These are phyloP conservation scores for Penicillium goetzii DNA, from an alignment of 495 filamentous ascomycete genomes.

Conservation along the genomic window DNA sequence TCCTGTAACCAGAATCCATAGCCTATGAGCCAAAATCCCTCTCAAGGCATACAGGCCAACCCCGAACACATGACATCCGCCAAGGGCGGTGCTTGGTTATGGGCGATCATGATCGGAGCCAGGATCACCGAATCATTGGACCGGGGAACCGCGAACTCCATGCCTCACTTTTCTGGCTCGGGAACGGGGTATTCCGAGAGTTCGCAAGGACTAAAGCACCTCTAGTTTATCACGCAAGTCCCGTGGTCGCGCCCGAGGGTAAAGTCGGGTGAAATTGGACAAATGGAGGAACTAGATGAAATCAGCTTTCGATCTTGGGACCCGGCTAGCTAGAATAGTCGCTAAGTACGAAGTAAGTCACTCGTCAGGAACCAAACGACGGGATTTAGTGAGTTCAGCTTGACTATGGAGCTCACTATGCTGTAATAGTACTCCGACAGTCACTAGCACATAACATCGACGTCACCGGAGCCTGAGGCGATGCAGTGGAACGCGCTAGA, in stretches of 20 bases:
- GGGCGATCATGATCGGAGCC: conserved; percentile 6
- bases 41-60: conserved; percentile 15
- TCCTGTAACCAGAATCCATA: background rate
- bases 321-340: background rate
- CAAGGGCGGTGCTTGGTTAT: background rate
- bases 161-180: conserved; percentile 7
- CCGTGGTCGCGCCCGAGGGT: conserved; percentile 9
- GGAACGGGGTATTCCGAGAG: background rate
- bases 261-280: background rate
- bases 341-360: background rate
- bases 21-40: conserved; percentile 17
- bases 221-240: background rate
- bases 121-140: conserved; percentile 4
- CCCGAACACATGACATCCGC: conserved; percentile 1
- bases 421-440: background rate
- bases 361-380: conserved; percentile 4
- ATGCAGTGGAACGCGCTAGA: conserved; percentile 2
- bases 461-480: conserved; percentile 4
- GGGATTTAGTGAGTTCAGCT: background rate
- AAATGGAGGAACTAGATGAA: background rate
- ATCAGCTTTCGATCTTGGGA: background rate
- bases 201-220: background rate
- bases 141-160: conserved; percentile 1
- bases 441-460: background rate
- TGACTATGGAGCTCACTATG: background rate